phyloP scores from a whole-genome alignment of 2,329 filamentous ascomycete genomes.

The Tolypocladium cylindrosporum region DNA sequence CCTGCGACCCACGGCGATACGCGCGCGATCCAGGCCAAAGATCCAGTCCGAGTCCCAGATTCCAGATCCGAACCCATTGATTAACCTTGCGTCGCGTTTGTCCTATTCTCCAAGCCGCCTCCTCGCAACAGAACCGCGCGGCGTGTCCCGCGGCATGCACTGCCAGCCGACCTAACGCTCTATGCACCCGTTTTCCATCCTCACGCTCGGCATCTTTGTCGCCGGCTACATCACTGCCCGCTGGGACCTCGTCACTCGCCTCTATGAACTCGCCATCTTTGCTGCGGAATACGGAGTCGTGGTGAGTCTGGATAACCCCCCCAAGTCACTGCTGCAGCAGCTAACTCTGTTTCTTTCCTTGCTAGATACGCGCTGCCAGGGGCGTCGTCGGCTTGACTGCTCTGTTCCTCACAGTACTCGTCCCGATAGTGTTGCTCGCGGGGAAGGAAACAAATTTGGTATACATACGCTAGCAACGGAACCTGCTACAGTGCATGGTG shows the following conservation, averaged over 20 bases:
- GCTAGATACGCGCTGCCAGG: slow-evolving; percentile 71
- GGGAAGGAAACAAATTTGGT: slow-evolving; percentile 72
- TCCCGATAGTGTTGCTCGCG: slow-evolving; percentile 78
- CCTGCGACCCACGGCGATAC: neutral
- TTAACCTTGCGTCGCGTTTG: neutral
- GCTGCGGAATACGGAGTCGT: slow-evolving; percentile 98
- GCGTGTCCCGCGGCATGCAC: slow-evolving; percentile 29
- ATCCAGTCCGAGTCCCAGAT: neutral
- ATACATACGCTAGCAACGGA: slow-evolving; percentile 21
- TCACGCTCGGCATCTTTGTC: slow-evolving; percentile 97
- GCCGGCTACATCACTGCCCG: slow-evolving; percentile 98
- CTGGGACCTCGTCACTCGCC: slow-evolving; percentile 93
- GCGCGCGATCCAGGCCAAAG: neutral
- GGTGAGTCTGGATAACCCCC: slow-evolving; percentile 40
- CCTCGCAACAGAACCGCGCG: neutral
- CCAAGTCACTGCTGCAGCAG: neutral
- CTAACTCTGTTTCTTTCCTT: neutral
- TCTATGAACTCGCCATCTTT: slow-evolving; percentile 95
- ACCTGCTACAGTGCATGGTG: neutral
- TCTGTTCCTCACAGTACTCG: slow-evolving; percentile 72
- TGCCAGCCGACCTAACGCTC: slow-evolving; percentile 34
- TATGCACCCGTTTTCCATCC: slow-evolving; percentile 97
- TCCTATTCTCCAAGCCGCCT: neutral
- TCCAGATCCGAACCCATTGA: neutral
- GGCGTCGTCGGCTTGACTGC: slow-evolving; percentile 75